These are phyloP conservation scores for Cucurbita moschata DNA, from an alignment of 306 rosid species.

Conservation along the genomic window DNA sequence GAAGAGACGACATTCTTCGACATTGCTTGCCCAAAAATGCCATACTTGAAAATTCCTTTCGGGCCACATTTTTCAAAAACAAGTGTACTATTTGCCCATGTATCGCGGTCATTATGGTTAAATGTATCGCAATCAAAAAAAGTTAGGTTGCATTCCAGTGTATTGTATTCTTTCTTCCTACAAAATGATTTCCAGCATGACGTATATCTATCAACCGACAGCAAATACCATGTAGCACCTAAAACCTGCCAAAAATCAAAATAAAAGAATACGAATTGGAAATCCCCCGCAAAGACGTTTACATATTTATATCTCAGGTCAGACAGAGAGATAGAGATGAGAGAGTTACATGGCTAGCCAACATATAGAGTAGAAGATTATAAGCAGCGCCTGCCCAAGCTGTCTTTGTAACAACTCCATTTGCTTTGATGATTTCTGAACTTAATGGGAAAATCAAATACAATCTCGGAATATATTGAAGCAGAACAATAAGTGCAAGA, in stretches of 20 bases:
- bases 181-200: constrained; percentile 80
- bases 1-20: constrained; percentile 47
- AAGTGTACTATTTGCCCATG: constrained; percentile 47
- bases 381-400: constrained; percentile 99
- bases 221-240: constrained; percentile 96
- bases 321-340: not conserved
- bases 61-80: constrained; percentile 61
- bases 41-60: constrained; percentile 38
- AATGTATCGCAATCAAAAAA: constrained; percentile 57
- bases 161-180: constrained; percentile 38
- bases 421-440: constrained; percentile 80
- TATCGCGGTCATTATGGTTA: constrained; percentile 3
- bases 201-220: constrained; percentile 74
- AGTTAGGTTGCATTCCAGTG: constrained; percentile 21
- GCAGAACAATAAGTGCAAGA: constrained; percentile 87
- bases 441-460: constrained; percentile 90
- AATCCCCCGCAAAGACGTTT: not conserved
- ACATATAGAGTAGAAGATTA: constrained; percentile 76
- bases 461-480: constrained; percentile 86
- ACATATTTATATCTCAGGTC: not conserved
- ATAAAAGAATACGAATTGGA: not conserved
- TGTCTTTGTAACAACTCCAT: constrained; percentile 95
- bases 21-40: constrained; percentile 54
- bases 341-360: constrained; percentile 90
- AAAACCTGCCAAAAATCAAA: constrained; percentile 45